Evolutionary conservation across 106 monocot species (phyloP).

Genomic region (Acorus calamus): DNA sequence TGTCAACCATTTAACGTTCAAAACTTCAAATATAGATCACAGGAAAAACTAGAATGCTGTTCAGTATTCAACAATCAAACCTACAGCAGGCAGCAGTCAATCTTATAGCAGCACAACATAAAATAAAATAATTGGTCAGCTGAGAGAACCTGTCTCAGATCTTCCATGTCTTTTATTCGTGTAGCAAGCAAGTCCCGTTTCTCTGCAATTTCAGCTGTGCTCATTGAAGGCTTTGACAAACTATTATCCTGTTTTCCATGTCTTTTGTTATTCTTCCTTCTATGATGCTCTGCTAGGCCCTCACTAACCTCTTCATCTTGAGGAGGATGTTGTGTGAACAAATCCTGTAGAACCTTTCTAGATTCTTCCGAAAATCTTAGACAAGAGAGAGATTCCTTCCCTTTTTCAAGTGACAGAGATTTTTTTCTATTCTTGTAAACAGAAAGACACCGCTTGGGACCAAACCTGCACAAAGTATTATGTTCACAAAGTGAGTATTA

Average conservation of each 20-base stretch:
- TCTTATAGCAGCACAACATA: no score
- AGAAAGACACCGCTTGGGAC: conserved; percentile 44
- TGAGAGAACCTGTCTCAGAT: conserved; percentile 61
- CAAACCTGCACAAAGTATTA: conserved; percentile 19
- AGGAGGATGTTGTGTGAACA: conserved; percentile 70
- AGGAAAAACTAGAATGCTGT: background rate
- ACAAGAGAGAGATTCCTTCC: conserved; percentile 21
- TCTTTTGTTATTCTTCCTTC: conserved; percentile 15
- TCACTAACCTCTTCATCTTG: conserved; percentile 46
- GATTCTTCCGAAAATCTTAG: conserved; percentile 58
- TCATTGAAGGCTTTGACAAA: conserved; percentile 56
- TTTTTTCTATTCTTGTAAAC: conserved; percentile 63
- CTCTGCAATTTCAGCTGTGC: conserved; percentile 48
- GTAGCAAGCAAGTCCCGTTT: conserved; percentile 41
- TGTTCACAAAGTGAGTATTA: no score
- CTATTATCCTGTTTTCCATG: conserved; percentile 40
- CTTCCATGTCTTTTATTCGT: conserved; percentile 26
- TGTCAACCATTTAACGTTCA: no score
- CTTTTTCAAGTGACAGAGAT: conserved; percentile 11
- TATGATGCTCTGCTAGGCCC: conserved; percentile 6
- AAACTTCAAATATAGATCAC: background rate
- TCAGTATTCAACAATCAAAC: no score
- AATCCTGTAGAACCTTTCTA: conserved; percentile 40
- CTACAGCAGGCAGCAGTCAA: no score
- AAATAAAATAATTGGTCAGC: no score